Evolutionary conservation across 805 yeast species (phyloP).

Genomic region (Zygosaccharomyces lentus): DNA sequence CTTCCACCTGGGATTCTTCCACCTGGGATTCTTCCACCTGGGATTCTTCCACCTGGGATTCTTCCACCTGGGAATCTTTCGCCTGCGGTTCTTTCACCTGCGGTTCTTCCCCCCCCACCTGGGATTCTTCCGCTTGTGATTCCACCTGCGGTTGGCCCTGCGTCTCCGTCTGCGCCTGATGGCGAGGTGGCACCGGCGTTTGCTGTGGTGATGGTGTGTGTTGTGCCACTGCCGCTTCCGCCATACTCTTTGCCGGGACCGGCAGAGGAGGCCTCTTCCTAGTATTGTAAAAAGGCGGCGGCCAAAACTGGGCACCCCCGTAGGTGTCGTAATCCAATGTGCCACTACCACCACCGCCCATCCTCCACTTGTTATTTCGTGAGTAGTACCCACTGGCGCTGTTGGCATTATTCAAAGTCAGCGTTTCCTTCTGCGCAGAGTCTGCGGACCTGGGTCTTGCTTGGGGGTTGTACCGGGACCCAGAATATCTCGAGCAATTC

Average conservation of each 20-base stretch:
- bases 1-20: too few relatives aligned
- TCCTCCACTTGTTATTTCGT: conserved; percentile 26
- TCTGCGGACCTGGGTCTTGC: conserved; percentile 23
- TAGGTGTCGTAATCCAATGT: conserved; percentile 9
- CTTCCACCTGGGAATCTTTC: neutral
- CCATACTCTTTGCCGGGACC: neutral
- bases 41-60: neutral
- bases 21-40: neutral
- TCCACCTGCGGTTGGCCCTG: neutral
- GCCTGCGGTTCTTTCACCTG: neutral
- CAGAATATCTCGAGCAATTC: conserved; percentile 16
- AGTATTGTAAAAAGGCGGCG: conserved; percentile 18
- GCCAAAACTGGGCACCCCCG: conserved; percentile 1
- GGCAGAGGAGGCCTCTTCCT: conserved; percentile 2
- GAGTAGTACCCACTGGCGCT: conserved; percentile 17
- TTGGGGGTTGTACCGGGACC: conserved; percentile 29
- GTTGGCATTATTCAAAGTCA: conserved; percentile 4
- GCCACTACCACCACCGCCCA: conserved; percentile 9
- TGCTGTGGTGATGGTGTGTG: neutral
- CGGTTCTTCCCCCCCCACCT: too few relatives aligned
- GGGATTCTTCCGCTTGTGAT: neutral
- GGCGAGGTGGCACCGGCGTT: neutral
- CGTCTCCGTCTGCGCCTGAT: neutral
- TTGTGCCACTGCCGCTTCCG: neutral
- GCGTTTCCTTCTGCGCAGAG: conserved; percentile 8